Base-by-base conservation (phyloP, 2,329 filamentous ascomycete genomes). In the Ceratocystis lukuohia region DNA sequence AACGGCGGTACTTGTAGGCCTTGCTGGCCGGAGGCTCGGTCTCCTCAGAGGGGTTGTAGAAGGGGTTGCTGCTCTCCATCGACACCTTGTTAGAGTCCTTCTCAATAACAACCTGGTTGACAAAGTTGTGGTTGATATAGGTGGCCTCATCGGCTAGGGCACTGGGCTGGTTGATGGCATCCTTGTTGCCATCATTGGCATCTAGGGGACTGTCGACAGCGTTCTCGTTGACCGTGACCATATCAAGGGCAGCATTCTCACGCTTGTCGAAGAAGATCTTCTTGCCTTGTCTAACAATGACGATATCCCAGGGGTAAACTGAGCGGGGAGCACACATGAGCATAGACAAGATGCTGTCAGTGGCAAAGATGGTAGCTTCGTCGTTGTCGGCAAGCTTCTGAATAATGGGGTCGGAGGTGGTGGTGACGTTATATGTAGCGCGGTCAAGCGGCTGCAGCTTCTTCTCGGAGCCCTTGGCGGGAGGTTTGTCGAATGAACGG, bases 51-150 rank as follows among this genome's bases (percentile, higher is more conserved):
- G 91, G 80, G 77, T 96, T 96, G 83, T 99, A 96, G 85, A 99
- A 99, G 73, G 94, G 94, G 80, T 97, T 96, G 75, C 89, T 86
- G 79, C 96, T 82, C 68, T 85, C 74, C 86, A 97, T 94, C 71
- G 89, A 84, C 70, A 91, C 82, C 81, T 94, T 95, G 75, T 85
- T 80, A 69, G 80, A 82, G 70, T 91, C 84, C 71, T 82, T 88
- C 80, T 99, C 94, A 72, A 85, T 77, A 71, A 99, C 92, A 64
- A 95, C 91, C 81, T 99, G 94, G 77, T 96, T 90, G 71, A 91
- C 89, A 77, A 99, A 99, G 82, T 97, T 96, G 84, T 97, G 94
- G 85, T 99, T 99, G 84, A 99, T 99, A 81, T 96, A 95, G 64
- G 94, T 99, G 66, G 94, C 94, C 79, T 99, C 94, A 77, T 96